These are phyloP conservation scores for Metschnikowia lunata DNA, from an alignment of 805 yeast genomes.

Conservation along the genomic window DNA sequence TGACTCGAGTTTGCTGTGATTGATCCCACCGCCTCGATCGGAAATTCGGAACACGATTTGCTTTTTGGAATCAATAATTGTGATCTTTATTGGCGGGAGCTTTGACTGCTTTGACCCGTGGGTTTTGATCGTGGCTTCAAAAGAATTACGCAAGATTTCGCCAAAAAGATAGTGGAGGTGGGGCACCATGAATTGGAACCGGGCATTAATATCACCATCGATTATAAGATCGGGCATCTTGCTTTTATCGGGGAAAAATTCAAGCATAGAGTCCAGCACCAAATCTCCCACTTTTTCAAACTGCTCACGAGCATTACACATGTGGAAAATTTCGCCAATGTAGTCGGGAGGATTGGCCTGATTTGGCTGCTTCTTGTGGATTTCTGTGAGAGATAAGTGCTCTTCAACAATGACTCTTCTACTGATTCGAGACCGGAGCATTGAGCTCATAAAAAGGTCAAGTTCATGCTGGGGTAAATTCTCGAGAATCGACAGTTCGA, in stretches of 20 bases:
- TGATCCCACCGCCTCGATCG: conserved; percentile 89
- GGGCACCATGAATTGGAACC: conserved; percentile 78
- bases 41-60: conserved; percentile 73
- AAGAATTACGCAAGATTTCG: conserved; percentile 80
- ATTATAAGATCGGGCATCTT: conserved; percentile 69
- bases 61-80: conserved; percentile 62
- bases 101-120: conserved; percentile 26
- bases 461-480: conserved; percentile 57
- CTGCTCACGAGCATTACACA: conserved; percentile 69
- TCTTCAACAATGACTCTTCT: conserved; percentile 90
- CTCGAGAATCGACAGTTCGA: conserved; percentile 65
- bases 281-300: conserved; percentile 49
- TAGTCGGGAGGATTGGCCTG: conserved; percentile 49
- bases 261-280: conserved; percentile 49
- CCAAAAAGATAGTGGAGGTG: conserved; percentile 85
- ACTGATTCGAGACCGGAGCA: conserved; percentile 82
- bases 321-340: conserved; percentile 75
- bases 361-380: conserved; percentile 48
- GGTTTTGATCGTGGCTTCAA: conserved; percentile 68
- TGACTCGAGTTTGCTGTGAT: conserved; percentile 50
- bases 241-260: conserved; percentile 47
- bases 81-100: conserved; percentile 74
- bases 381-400: conserved; percentile 73
- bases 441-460: conserved; percentile 70
- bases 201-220: conserved; percentile 65